Percentiles rank a stretch among this genome's conserved stretches.
These are phyloP conservation scores for Ustilago shanxiensis DNA, from an alignment of 1,284 basidiomycete species.

Conservation along the genomic window DNA sequence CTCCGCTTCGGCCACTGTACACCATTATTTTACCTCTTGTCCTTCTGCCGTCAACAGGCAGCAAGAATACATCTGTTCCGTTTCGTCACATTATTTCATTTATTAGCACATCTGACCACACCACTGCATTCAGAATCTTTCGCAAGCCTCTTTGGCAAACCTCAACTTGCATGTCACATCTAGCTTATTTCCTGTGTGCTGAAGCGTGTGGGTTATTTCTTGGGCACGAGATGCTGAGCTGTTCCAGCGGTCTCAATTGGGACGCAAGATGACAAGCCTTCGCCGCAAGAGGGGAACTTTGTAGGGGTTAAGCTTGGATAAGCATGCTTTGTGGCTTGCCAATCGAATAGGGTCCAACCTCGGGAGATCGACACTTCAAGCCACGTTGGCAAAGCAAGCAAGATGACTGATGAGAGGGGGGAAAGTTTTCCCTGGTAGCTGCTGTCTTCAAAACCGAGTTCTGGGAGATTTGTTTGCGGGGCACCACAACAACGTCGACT, in stretches of 20 bases:
- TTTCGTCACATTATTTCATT: slow-evolving; percentile 14
- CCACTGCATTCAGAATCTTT: slow-evolving; percentile 31
- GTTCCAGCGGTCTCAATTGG: no score
- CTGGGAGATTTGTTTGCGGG: neutral
- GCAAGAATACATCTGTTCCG: slow-evolving; percentile 10
- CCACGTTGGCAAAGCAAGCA: neutral
- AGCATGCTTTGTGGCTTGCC: neutral
- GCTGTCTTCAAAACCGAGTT: neutral
- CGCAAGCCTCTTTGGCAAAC: slow-evolving; percentile 34
- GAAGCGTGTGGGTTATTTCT: neutral
- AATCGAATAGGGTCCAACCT: neutral
- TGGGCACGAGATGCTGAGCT: neutral
- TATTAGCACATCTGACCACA: slow-evolving; percentile 15
- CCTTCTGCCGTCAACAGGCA: neutral
- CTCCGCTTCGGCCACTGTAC: slow-evolving; percentile 25
- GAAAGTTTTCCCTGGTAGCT: no score
- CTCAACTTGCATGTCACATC: neutral
- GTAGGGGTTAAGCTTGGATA: neutral
- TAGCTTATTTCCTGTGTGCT: neutral
- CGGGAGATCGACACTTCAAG: neutral
- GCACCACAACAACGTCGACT: neutral
- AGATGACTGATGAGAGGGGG: no score
- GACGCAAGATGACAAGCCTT: neutral
- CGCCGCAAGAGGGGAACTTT: neutral
- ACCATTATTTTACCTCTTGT: slow-evolving; percentile 10